phyloP scores from a whole-genome alignment of 768 basidiomycete species.

The Amanita polypyramis region DNA sequence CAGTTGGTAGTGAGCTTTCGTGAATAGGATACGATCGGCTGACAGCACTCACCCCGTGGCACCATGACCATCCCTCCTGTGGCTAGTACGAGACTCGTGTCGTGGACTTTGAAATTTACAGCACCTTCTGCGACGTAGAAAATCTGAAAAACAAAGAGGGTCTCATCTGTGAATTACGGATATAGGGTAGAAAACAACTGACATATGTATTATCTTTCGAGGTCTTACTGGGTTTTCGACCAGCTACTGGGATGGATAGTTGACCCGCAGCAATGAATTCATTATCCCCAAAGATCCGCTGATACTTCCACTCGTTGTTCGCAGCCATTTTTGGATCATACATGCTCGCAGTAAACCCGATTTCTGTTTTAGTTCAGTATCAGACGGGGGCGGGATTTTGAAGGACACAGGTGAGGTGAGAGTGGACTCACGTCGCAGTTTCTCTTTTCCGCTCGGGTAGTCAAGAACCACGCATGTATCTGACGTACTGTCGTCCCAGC shows the following conservation, averaged over 20 bases:
- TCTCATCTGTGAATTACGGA: neutral
- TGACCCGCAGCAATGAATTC: slow-evolving; percentile 89
- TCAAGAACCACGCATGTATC: slow-evolving; percentile 59
- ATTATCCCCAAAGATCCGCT: slow-evolving; percentile 87
- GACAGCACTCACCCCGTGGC: slow-evolving; percentile 57
- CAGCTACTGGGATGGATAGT: slow-evolving; percentile 66
- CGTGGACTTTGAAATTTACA: slow-evolving; percentile 76
- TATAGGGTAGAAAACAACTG: neutral
- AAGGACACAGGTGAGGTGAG: neutral
- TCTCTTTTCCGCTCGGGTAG: slow-evolving; percentile 49
- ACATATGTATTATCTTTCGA: slow-evolving; percentile 81
- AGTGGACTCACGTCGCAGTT: slow-evolving; percentile 54
- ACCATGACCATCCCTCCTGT: slow-evolving; percentile 85
- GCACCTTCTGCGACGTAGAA: slow-evolving; percentile 79
- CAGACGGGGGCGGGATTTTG: slow-evolving; percentile 2
- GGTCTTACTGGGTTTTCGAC: slow-evolving; percentile 78
- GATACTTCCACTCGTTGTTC: slow-evolving; percentile 69
- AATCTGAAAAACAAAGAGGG: slow-evolving; percentile 19
- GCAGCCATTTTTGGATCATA: slow-evolving; percentile 49
- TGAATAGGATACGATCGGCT: neutral
- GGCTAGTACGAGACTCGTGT: slow-evolving; percentile 66
- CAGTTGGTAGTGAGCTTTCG: neutral
- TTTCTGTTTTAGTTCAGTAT: slow-evolving; percentile 36
- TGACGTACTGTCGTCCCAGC: slow-evolving; percentile 79
- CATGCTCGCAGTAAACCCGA: slow-evolving; percentile 69